Evolutionary conservation across 2,329 filamentous ascomycete genomes (phyloP).

Genomic region (Aspergillus flavus): DNA sequence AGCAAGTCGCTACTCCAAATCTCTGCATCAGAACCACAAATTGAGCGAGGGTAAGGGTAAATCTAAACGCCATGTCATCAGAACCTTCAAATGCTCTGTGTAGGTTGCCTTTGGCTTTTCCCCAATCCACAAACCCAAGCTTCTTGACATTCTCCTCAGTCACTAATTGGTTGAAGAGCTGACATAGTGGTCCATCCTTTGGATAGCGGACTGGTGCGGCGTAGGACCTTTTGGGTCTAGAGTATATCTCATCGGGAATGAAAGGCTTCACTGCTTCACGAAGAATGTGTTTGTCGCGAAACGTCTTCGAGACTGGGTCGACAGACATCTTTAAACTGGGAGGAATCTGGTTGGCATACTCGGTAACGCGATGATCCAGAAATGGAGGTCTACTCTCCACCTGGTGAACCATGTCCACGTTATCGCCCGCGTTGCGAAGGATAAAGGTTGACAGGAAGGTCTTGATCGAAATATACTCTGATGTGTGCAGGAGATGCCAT

Average conservation of each 20-base stretch:
- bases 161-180: constrained; percentile 29
- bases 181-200: constrained; percentile 48
- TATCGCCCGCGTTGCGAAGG: constrained; percentile 48
- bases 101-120: constrained; percentile 38
- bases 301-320: constrained; percentile 18
- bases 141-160: constrained; percentile 41
- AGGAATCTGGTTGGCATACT: constrained; percentile 27
- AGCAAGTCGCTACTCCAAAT: constrained; percentile 39
- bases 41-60: constrained; percentile 42
- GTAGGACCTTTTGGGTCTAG: constrained; percentile 54
- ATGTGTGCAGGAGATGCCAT: constrained; percentile 48
- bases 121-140: constrained; percentile 48
- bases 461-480: constrained; percentile 43
- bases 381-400: constrained; percentile 29
- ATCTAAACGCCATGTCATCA: constrained; percentile 39
- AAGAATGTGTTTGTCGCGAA: constrained; percentile 56
- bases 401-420: constrained; percentile 33
- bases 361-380: constrained; percentile 33
- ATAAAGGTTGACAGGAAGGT: constrained; percentile 42
- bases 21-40: constrained; percentile 50
- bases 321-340: constrained; percentile 33
- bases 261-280: constrained; percentile 54
- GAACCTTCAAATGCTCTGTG: constrained; percentile 43
- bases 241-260: constrained; percentile 56
- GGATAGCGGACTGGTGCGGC: constrained; percentile 49